Conservation (phyloP, 2,329 filamentous ascomycete genomes). For the Fusarium sp. region DNA sequence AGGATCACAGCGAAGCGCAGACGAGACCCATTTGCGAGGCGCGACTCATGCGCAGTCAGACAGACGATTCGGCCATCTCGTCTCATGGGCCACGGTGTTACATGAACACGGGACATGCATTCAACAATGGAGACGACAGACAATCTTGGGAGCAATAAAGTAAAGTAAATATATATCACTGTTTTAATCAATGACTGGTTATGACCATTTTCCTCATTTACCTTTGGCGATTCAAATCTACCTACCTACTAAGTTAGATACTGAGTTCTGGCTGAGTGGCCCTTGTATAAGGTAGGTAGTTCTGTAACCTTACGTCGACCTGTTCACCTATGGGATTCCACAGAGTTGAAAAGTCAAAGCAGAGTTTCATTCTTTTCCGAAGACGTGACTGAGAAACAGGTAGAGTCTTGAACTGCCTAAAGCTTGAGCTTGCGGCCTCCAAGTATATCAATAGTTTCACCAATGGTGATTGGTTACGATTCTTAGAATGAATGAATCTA, state of each 20-base stretch:
- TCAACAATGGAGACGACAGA: constrained; percentile 28
- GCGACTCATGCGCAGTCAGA: constrained; percentile 28
- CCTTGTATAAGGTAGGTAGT: not conserved
- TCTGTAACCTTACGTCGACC: not conserved
- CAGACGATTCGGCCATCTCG: constrained; percentile 8
- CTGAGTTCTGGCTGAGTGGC: not conserved
- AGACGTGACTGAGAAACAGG: not conserved
- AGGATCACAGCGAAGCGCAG: constrained; percentile 40
- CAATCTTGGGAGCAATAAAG: constrained; percentile 10
- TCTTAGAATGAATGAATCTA: not conserved
- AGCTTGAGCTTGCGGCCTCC: not conserved
- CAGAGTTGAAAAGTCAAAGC: not conserved
- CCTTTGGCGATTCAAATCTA: not conserved
- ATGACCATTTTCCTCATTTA: constrained; percentile 8
- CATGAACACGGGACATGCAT: constrained; percentile 30
- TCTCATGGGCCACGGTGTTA: constrained; percentile 38
- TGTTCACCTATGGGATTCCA: not conserved
- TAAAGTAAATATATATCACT: constrained; percentile 41
- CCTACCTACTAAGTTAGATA: not conserved
- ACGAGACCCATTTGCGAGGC: constrained; percentile 34
- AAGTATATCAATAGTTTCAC: not conserved
- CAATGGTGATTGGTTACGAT: not conserved
- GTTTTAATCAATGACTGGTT: constrained; percentile 37
- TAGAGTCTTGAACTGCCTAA: not conserved
- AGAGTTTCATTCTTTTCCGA: not conserved